These are phyloP conservation scores for Myxozyma neglecta DNA, from an alignment of 805 yeast species.

Conservation along the genomic window DNA sequence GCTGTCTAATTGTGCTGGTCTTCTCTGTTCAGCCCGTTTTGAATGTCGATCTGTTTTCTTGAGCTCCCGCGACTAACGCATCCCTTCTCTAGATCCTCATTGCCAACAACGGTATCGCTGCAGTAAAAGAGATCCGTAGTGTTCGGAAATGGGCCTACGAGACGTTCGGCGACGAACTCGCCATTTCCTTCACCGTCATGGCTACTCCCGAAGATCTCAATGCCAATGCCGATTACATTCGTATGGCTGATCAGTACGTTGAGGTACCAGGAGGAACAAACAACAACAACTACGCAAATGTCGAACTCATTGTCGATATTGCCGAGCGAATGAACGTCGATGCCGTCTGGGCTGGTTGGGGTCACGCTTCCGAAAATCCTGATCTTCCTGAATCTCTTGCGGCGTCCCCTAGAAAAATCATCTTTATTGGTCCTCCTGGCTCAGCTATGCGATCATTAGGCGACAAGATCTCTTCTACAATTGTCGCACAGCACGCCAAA, in stretches of 20 bases:
- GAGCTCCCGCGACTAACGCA: not conserved
- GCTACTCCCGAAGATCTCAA: constrained; percentile 99
- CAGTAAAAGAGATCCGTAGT: constrained; percentile 96
- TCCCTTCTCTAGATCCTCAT: constrained; percentile 56
- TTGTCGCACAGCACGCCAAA: constrained; percentile 97
- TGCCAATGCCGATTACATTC: constrained; percentile 95
- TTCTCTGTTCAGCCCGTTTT: not conserved
- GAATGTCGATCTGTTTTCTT: not conserved
- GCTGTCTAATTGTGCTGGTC: not conserved
- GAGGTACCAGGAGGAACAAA: constrained; percentile 99
- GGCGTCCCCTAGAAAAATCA: constrained; percentile 82
- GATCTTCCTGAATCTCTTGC: constrained; percentile 89
- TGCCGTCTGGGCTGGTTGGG: constrained; percentile 99
- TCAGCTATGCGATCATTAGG: constrained; percentile 99
- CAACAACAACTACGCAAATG: constrained; percentile 97
- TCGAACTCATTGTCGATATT: constrained; percentile 91
- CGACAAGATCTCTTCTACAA: constrained; percentile 95
- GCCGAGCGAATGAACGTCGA: constrained; percentile 96
- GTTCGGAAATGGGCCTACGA: constrained; percentile 99
- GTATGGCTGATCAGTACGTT: constrained; percentile 98
- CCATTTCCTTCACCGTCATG: constrained; percentile 94
- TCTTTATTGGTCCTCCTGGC: constrained; percentile 98
- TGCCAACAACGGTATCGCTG: constrained; percentile 99
- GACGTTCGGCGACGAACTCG: constrained; percentile 94
- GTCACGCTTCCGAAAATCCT: constrained; percentile 99